Evolutionary conservation across 2,329 filamentous ascomycete species (phyloP).

Genomic region (Pestalotiopsis sp.): DNA sequence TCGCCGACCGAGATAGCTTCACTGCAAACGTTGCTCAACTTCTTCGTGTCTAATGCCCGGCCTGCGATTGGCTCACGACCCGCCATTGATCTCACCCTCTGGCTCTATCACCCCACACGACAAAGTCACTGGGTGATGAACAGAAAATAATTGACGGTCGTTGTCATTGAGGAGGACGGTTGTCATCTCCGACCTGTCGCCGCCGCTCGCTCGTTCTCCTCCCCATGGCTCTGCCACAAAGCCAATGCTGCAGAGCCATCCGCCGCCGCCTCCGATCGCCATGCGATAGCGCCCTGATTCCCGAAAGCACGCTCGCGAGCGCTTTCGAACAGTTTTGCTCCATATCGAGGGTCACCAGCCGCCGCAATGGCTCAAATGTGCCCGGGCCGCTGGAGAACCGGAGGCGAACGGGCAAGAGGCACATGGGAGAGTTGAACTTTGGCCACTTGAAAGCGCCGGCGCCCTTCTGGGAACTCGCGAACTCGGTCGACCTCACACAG

Average conservation of each 20-base stretch:
- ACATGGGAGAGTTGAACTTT: conserved; percentile 51
- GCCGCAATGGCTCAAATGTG: conserved; percentile 37
- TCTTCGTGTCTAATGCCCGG: background rate
- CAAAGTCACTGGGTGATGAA: background rate
- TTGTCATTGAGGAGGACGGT: conserved; percentile 9
- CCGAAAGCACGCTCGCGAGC: conserved; percentile 54
- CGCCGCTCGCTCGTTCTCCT: conserved; percentile 8
- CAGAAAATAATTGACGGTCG: background rate
- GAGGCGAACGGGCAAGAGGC: conserved; percentile 53
- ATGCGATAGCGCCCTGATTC: conserved; percentile 57
- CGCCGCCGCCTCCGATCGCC: conserved; percentile 40
- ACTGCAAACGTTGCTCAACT: background rate
- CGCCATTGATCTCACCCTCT: background rate
- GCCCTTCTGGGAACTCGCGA: conserved; percentile 49
- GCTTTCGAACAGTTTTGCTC: conserved; percentile 50
- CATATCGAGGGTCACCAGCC: conserved; percentile 24
- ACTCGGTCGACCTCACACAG: conserved; percentile 43
- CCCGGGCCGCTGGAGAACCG: conserved; percentile 58
- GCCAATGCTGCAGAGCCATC: conserved; percentile 50
- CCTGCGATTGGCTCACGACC: background rate
- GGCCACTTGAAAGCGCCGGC: conserved; percentile 35
- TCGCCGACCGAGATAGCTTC: conserved; percentile 4
- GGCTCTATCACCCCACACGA: background rate
- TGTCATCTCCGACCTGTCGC: background rate
- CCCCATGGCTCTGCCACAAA: conserved; percentile 47